These are phyloP conservation scores for Pseudotulostoma volvatum DNA, from an alignment of 495 filamentous ascomycete genomes.

Conservation along the genomic window DNA sequence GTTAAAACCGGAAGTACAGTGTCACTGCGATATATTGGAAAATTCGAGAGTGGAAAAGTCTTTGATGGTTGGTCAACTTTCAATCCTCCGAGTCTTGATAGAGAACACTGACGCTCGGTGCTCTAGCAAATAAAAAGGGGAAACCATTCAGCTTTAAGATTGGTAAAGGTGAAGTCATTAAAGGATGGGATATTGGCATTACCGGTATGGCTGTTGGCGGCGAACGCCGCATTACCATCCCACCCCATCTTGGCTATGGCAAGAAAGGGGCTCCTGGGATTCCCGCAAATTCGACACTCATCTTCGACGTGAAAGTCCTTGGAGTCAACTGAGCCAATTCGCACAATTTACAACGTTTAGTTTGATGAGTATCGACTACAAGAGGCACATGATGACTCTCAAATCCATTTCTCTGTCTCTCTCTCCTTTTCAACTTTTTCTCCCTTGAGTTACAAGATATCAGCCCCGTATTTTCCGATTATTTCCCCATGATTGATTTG, in stretches of 20 bases:
- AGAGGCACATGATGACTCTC: not conserved
- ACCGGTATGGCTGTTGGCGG: constrained; percentile 82
- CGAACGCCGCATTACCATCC: constrained; percentile 82
- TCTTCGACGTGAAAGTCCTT: constrained; percentile 85
- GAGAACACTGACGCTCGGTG: constrained; percentile 14
- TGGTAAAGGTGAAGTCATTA: constrained; percentile 88
- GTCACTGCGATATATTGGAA: constrained; percentile 93
- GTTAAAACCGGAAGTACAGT: constrained; percentile 78
- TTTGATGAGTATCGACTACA: too few relatives aligned
- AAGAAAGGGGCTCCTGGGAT: constrained; percentile 63
- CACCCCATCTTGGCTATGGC: constrained; percentile 73
- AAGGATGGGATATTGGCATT: constrained; percentile 94
- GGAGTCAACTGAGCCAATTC: constrained; percentile 37
- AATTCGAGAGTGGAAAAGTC: constrained; percentile 76
- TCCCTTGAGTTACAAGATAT: too few relatives aligned
- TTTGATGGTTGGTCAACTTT: constrained; percentile 59
- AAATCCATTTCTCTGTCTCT: constrained; percentile 2
- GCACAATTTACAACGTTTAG: not conserved
- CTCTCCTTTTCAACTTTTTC: constrained; percentile 9
- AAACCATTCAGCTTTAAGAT: constrained; percentile 92
- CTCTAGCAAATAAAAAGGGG: constrained; percentile 84
- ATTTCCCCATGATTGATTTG: too few relatives aligned
- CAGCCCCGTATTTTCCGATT: too few relatives aligned
- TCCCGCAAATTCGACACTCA: constrained; percentile 72
- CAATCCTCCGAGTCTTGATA: too few relatives aligned